Evolutionary conservation across 2,329 filamentous ascomycete species (phyloP).

Genomic region (Acarospora socialis): DNA sequence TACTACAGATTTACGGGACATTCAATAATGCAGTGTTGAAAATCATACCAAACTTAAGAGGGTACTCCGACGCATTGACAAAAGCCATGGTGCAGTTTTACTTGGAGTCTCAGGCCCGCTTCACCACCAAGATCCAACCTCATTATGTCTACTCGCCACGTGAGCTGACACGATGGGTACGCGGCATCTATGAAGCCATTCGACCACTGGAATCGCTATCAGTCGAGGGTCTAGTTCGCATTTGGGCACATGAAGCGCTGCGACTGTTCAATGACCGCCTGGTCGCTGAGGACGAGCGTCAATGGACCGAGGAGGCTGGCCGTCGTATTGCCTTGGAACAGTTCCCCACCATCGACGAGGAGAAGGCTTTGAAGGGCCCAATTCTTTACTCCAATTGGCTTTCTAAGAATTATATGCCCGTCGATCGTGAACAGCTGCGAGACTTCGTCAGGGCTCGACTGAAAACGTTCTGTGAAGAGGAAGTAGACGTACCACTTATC

Average conservation of each 20-base stretch:
- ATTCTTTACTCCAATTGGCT: conserved; percentile 99
- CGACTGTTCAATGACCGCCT: conserved; percentile 95
- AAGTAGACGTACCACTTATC: conserved; percentile 94
- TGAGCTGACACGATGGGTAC: conserved; percentile 95
- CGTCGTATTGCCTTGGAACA: conserved; percentile 73
- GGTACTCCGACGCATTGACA: conserved; percentile 85
- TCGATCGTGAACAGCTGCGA: conserved; percentile 84
- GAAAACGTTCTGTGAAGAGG: conserved; percentile 97
- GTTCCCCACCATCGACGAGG: conserved; percentile 91
- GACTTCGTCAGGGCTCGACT: conserved; percentile 96
- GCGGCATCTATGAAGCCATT: conserved; percentile 94
- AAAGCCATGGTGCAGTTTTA: conserved; percentile 98
- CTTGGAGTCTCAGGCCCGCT: conserved; percentile 80
- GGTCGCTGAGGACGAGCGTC: conserved; percentile 81
- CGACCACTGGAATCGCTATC: conserved; percentile 76
- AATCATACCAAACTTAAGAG: conserved; percentile 86
- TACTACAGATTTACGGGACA: conserved; percentile 95
- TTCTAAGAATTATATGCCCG: conserved; percentile 94
- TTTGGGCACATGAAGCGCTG: conserved; percentile 96
- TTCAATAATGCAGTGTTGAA: conserved; percentile 96
- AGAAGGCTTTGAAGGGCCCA: conserved; percentile 75
- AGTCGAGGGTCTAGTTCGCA: conserved; percentile 81
- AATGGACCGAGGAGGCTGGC: conserved; percentile 87
- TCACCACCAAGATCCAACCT: conserved; percentile 91
- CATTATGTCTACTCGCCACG: conserved; percentile 99